A percentile compares a stretch with the other conserved stretches of the same genome.
Evolutionary conservation across 148 eudicot species (phyloP).

Genomic region (Talinum fruticosum): DNA sequence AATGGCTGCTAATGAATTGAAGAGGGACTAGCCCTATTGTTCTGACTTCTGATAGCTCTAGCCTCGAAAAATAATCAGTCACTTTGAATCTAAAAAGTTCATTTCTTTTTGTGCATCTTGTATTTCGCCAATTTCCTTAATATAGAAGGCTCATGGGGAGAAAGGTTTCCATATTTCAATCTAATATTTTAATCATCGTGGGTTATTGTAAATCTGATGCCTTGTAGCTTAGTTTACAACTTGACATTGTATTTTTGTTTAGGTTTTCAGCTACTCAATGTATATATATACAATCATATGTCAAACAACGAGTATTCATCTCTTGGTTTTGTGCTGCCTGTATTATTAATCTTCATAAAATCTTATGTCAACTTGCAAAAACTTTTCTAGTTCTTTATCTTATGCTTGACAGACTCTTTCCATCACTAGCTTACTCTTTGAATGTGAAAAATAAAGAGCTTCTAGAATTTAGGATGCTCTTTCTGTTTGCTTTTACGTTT

Average conservation of each 20-base stretch:
- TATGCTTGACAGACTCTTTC: too few relatives aligned
- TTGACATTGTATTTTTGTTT: background rate
- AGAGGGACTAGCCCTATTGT: background rate
- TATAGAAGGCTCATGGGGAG: background rate
- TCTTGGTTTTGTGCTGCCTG: background rate
- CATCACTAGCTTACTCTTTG: background rate
- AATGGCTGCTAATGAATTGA: background rate
- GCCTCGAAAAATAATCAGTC: too few relatives aligned
- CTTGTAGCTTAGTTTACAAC: background rate
- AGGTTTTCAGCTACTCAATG: background rate
- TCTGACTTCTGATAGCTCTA: too few relatives aligned
- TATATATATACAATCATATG: background rate
- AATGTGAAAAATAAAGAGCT: background rate
- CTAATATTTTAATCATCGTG: background rate
- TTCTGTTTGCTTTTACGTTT: too few relatives aligned
- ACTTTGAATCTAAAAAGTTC: background rate
- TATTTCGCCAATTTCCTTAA: background rate
- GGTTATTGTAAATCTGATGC: background rate
- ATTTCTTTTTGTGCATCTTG: too few relatives aligned
- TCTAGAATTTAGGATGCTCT: background rate
- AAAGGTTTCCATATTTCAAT: background rate
- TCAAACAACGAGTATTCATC: background rate
- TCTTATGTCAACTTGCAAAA: background rate
- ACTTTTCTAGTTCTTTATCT: background rate
- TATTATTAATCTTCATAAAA: background rate